Conservation (phyloP, 2,329 filamentous ascomycete genomes). For the Cladophialophora yegresii region DNA sequence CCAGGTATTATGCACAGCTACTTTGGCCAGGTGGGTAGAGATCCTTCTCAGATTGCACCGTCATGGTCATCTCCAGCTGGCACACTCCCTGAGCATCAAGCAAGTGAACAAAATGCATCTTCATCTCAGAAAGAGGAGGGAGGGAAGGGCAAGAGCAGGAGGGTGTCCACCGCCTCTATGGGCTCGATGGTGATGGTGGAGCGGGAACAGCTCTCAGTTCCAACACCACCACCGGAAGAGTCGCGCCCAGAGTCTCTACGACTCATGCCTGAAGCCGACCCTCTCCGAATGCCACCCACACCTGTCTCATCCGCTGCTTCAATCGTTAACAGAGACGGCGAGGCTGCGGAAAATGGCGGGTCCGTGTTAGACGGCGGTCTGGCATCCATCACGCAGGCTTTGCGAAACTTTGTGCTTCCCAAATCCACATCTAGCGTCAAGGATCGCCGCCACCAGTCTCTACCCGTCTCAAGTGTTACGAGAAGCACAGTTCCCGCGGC, state of each 20-base stretch:
- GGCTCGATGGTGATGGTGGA: constrained; percentile 49
- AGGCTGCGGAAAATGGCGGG: constrained; percentile 45
- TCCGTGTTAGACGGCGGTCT: constrained; percentile 44
- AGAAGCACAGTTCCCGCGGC: constrained; percentile 66
- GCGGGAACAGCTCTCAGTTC: constrained; percentile 41
- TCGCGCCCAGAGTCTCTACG: constrained; percentile 36
- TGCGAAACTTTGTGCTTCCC: constrained; percentile 50
- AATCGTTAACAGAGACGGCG: constrained; percentile 48
- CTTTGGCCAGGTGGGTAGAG: constrained; percentile 98
- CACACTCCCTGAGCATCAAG: constrained; percentile 37
- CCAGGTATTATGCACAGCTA: constrained; percentile 94
- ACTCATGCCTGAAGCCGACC: constrained; percentile 39
- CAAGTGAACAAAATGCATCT: constrained; percentile 21
- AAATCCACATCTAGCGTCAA: constrained; percentile 42
- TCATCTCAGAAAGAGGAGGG: constrained; percentile 15
- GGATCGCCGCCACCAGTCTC: constrained; percentile 49
- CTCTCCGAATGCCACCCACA: constrained; percentile 47
- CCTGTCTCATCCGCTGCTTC: constrained; percentile 49
- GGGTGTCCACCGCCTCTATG: constrained; percentile 41
- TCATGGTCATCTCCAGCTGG: constrained; percentile 45
- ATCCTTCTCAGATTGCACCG: constrained; percentile 61
- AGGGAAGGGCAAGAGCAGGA: constrained; percentile 35
- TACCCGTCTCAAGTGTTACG: constrained; percentile 66
- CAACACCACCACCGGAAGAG: constrained; percentile 37
- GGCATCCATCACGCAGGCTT: constrained; percentile 47